Evolutionary conservation across 495 filamentous ascomycete species (phyloP), one percentile per base, ranked within the genome.

Genomic region (Letharia lupina): DNA sequence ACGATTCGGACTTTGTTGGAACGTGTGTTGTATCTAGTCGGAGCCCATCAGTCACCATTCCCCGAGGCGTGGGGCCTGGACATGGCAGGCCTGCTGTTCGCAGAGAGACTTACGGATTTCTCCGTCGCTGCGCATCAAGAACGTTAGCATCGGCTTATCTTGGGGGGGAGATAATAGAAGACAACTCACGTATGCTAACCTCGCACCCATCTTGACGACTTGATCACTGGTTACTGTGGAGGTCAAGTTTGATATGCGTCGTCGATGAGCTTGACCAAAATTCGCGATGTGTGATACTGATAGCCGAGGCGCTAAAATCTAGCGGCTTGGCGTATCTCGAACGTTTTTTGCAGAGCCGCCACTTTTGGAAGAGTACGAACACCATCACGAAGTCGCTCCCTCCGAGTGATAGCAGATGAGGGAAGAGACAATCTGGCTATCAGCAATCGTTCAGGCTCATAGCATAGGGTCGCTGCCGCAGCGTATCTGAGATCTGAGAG

Each of bases 1-100:
- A 96, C 78, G 78, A 97, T 84, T 77, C 94, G 90, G 77, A 93
- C 91, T 82, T 90, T 91, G 89, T 98, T 97, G 76, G 90, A 94
- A 77, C 85, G 83, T 80, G 93, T 96, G 84, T 96, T 97, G 88
- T 96, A 98, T 73, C 89, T 91, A 72, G 70, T 54, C n/a, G 48
- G 20, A 52, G 16, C 31, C 58, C 35, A 62, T 71, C 70, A 70
- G 62, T 40, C 2, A 35, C 12, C n/a, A 15, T 20, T 1, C n/a
- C 28, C 23, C 16, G 11, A 57, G 8, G 12, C 11, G 18, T 33
- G 13, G 10, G 13, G 9, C 16, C 47, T 50, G 35, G 0, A 33
- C 50, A 20, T 40, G 13, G 13, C 23, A 10, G 20, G 28, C 48
- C 28, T 37, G 44, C 33, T 42, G 11, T 50, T 45, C 69, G 65